Base-by-base conservation (phyloP, 106 monocot genomes). In the Apostasia shenzhenica region DNA sequence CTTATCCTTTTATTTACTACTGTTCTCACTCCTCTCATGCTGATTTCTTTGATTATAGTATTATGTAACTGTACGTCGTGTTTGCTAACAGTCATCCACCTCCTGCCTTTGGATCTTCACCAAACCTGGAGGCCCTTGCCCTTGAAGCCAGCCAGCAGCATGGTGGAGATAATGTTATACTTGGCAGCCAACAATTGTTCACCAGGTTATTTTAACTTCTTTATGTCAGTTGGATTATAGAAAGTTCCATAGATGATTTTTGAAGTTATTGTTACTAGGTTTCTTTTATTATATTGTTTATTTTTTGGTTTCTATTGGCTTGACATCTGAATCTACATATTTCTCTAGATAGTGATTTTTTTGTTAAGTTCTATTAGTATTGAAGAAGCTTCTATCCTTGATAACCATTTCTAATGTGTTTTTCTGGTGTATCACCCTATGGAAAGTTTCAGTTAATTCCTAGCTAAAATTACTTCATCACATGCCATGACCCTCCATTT, bases 41-140 rank as follows among this genome's bases (percentile, higher is more conserved):
- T 56, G 14, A 11, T n/a, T 38, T 40, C 40, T 45, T 42, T 42
- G 8, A 42, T 56, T 57, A 8, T 62, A 43, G 14, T 12, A 12
- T 62, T 61, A 46, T 52, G 11, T 47, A 8, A 74, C 38, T 59
- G 39, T 59, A 59, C 9, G n/a, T 59, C 3, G 2, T 40, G 13
- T 67, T 45, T 26, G 63, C 80, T 84, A 26, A 86, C 54, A 70
- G 72, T 56, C 84, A 90, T 50, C 86, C 81, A 6, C 89, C 84
- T 70, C 89, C 93, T 68, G 83, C 86, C 14, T 90, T 94, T 79
- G 93, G 93, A 72, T 90, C 93, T 68, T 82, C 89, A 44, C 53
- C 82, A 70, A 89, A 94, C 78, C 81, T 93, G 45, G 86, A 93
- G 75, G 77, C 84, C 26, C 84, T 93, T 78, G 89, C 70, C 8